Base-by-base conservation (phyloP, 1,284 basidiomycete species). In the Ustilago trichophora region DNA sequence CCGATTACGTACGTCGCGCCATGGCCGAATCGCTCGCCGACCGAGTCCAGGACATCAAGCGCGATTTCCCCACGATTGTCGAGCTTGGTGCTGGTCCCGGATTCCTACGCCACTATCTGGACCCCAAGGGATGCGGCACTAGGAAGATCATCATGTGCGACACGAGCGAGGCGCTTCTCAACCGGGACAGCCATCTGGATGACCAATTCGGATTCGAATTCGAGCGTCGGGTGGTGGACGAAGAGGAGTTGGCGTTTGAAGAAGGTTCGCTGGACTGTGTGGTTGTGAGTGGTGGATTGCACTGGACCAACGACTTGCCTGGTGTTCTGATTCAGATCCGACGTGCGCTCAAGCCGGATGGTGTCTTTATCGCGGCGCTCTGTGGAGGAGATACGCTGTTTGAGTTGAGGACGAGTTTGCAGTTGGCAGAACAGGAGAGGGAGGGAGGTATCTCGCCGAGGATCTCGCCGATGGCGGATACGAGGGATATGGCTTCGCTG, bases 241-340 rank as follows among this genome's bases (percentile, higher is more conserved):
- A 80, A 47, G 78, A 80, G 49, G 16, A 54, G 51, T 66, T 80
- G 21, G 74, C 82, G 3, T 84, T 98, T 22, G 85, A 86, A 12
- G 87, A 85, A 6, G 87, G 90, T 57, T 91, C 90, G 18, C 89
- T 95, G 79, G 95, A 98, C 80, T 92, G 92, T 33, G 88, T 98
- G 38, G 89, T 98, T 26, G 94, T 92, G 13, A 93, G 91, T 75
- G 86, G 96, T 3, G 90, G 89, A 54, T 85, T 98, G 48, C 96
- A 99, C 76, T 99, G 96, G 96, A 89, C 97, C 9, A 98, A 98
- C 75, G 96, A 99, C 83, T 86, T 99, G 12, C 95, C 94, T 58
- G 93, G 93, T n/a, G 85, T 89, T 0, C 86, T 99, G 22, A 87
- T 93, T 11, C 96, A 98, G 80, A 91, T 97, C 56, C 88, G 87